Evolutionary conservation across 306 rosid species (phyloP), one percentile per base, ranked within the genome.

Genomic region (Neltuma alba): DNA sequence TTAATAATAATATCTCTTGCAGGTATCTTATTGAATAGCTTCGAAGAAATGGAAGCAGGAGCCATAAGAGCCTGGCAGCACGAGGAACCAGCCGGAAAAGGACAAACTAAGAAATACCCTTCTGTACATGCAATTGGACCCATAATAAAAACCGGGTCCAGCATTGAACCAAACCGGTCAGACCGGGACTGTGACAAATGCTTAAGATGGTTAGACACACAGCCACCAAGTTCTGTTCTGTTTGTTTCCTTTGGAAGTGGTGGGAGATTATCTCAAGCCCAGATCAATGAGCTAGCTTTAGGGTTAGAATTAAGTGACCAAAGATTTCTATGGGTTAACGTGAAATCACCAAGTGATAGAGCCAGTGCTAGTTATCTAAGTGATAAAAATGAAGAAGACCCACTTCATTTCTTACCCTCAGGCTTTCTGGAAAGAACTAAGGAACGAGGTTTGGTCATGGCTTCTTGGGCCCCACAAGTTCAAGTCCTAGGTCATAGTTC

Each of bases 391-490:
- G 42, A 37, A 13, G 68, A 78, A 2, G 50, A 52, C 23, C 30
- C 48, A 7, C 44, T 52, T 33, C 44, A 34, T 15, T 68, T 54
- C 58, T 78, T 78, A 12, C 75, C 81, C 3, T 0, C 9, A 27
- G 81, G 76, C 0, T 78, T 67, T 2, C 3, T 52, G 12, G 81
- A 25, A 2, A 68, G 76, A 12, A 78, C 74, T 2, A 68, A 68
- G 27, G 81, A 20, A 2, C 74, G 48, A 78, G 75, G 75, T 5
- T 23, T 78, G 15, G 75, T 68, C 2, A 55, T 77, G 63, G 54
- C 74, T 13, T 33, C 20, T 36, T 77, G 81, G 81, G 81, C 58
- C 15, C 69, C 81, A 28, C 81, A 78, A 23, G 54, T 45, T 8
- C 33, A 16, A 40, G 40, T 78, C 31, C 81, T 78, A 5, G 34